phyloP scores from a whole-genome alignment of 805 yeast genomes.

The Pichia manshurica region DNA sequence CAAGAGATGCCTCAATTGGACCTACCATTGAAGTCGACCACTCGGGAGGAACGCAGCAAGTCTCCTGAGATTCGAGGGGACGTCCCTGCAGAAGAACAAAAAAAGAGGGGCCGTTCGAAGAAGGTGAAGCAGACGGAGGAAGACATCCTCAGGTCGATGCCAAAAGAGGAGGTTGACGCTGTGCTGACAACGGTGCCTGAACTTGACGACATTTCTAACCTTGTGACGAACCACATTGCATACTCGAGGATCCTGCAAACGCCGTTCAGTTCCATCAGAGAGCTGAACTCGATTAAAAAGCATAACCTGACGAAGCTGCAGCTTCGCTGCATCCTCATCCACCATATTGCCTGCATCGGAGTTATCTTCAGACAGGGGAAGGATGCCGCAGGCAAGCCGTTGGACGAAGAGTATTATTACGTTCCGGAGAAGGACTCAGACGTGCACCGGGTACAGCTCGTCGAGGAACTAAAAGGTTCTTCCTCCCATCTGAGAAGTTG shows the following conservation, averaged over 20 bases:
- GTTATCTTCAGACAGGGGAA: slow-evolving; percentile 83
- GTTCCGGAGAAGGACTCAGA: slow-evolving; percentile 79
- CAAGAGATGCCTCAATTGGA: neutral
- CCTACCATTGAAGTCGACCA: neutral
- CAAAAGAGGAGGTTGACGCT: slow-evolving; percentile 24
- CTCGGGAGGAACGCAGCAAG: neutral
- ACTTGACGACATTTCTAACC: slow-evolving; percentile 50
- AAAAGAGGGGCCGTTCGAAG: slow-evolving; percentile 13
- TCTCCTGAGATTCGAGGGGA: neutral
- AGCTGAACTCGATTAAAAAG: slow-evolving; percentile 53
- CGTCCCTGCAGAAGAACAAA: neutral
- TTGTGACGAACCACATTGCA: slow-evolving; percentile 79
- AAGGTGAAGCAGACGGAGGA: slow-evolving; percentile 11
- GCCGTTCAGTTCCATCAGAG: slow-evolving; percentile 62
- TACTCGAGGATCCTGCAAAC: slow-evolving; percentile 84
- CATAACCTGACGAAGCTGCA: slow-evolving; percentile 40
- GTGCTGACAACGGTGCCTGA: slow-evolving; percentile 34
- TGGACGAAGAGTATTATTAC: slow-evolving; percentile 93
- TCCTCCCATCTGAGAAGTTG: slow-evolving; percentile 74
- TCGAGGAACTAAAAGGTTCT: slow-evolving; percentile 72
- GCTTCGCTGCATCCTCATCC: slow-evolving; percentile 38
- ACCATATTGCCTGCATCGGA: slow-evolving; percentile 64
- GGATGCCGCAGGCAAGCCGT: slow-evolving; percentile 93
- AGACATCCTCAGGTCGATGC: slow-evolving; percentile 15
- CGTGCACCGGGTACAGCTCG: slow-evolving; percentile 58